Evolutionary conservation across 306 rosid genomes (phyloP), one percentile per base, ranked within the genome.

Genomic region (Hippophae gyantsensis): DNA sequence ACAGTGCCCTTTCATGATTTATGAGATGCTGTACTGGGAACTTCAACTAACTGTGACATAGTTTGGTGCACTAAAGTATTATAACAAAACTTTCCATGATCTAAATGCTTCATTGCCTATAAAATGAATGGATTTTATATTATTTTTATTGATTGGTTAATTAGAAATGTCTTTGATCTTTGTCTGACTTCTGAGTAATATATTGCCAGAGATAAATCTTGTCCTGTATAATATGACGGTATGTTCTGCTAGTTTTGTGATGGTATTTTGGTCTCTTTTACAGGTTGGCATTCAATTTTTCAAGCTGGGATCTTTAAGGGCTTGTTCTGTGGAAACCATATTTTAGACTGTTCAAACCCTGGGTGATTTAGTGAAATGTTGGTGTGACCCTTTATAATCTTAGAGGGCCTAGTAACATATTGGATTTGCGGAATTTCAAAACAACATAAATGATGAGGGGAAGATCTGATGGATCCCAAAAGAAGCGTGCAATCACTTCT

Each of bases 381-480:
- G 54, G 4, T 41, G 49, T 58, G 56, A 69, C 62, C 50, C 51
- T 56, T 57, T 48, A 63, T 43, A 55, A 53, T 65, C 47, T 72
- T 48, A 58, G 59, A 51, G 74, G 23, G 52, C 63, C 47, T 64
- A 11, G 25, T 62, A 61, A 59, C 44, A 42, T 49, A 13, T 54
- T 54, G 65, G 62, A 52, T 56, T 72, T 71, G 78, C 66, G 61
- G 64, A 71, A 48, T 62, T 63, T 57, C 56, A 65, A 66, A 70
- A 9, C 58, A 56, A 59, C 41, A 65, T 67, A 81, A 74, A 92
- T 76, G 93, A 76, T 65, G 77, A 84, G 99, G 79, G 88, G 88
- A 59, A 84, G 96, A 75, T 75, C 95, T 51, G 89, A 88, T 85
- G 90, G 85, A 52, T 61, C 84, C 2, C 93, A 82, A 54, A 88